phyloP scores from a whole-genome alignment of 2,329 filamentous ascomycete species.

The Colletotrichum lindemuthianum region DNA sequence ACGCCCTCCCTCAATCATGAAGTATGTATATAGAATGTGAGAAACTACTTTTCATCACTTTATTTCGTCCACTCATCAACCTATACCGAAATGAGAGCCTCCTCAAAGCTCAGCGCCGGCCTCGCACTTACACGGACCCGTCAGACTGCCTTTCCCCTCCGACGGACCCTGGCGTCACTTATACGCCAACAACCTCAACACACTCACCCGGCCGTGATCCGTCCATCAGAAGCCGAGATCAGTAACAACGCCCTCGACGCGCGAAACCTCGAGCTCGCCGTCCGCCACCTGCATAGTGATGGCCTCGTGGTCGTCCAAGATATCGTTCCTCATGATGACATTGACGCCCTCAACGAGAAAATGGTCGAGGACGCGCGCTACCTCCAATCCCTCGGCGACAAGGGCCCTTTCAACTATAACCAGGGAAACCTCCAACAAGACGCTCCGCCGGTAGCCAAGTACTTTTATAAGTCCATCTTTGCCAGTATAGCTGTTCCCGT shows the following conservation, averaged over 20 bases:
- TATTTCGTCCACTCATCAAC: background rate
- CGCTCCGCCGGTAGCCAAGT: conserved; percentile 60
- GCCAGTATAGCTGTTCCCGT: conserved; percentile 53
- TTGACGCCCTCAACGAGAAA: conserved; percentile 65
- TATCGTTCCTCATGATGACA: conserved; percentile 58
- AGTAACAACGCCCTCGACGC: conserved; percentile 44
- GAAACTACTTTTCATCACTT: background rate
- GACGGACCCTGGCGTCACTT: conserved; percentile 20
- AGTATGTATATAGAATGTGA: background rate
- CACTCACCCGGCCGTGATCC: conserved; percentile 39
- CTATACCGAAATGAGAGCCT: background rate
- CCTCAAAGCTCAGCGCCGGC: background rate
- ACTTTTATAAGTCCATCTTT: conserved; percentile 62
- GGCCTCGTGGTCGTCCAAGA: conserved; percentile 67
- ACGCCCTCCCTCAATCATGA: background rate
- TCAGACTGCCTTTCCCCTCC: too few relatives aligned
- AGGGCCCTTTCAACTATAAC: conserved; percentile 71
- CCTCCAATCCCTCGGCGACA: conserved; percentile 61
- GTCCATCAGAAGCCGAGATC: conserved; percentile 44
- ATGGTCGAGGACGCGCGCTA: conserved; percentile 68
- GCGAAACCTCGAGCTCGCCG: conserved; percentile 65
- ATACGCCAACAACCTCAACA: conserved; percentile 6
- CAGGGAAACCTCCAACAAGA: conserved; percentile 71
- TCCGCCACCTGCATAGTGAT: conserved; percentile 60
- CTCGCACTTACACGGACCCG: background rate